Percentiles rank a stretch among this genome's conserved stretches.
phyloP scores from a whole-genome alignment of 306 rosid species.

The Cicer chorassanicum region DNA sequence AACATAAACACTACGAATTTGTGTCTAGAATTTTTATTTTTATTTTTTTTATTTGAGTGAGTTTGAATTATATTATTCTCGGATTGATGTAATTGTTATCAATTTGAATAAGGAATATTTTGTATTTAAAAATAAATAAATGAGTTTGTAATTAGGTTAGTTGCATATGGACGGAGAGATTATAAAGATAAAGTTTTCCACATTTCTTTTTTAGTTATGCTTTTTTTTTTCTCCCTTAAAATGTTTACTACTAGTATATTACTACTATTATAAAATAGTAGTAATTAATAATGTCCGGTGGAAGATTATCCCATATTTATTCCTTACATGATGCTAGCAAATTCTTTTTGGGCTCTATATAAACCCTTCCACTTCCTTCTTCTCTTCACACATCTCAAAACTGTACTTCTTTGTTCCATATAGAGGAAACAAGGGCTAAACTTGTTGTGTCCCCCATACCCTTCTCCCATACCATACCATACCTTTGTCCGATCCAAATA shows the following conservation, averaged over 20 bases:
- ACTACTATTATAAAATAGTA: slow-evolving; percentile 44
- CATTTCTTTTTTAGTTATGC: slow-evolving; percentile 43
- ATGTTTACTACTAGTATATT: slow-evolving; percentile 16
- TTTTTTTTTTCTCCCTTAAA: slow-evolving; percentile 51
- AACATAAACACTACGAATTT: no score
- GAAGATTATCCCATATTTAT: slow-evolving; percentile 70
- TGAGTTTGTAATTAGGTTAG: slow-evolving; percentile 49
- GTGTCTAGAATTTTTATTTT: no score
- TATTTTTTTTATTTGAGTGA: no score
- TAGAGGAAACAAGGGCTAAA: slow-evolving; percentile 23
- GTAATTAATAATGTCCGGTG: slow-evolving; percentile 43
- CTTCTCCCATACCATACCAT: neutral
- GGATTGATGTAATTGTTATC: no score
- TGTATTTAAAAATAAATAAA: slow-evolving; percentile 41
- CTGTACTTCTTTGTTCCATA: slow-evolving; percentile 21
- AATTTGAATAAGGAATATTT: no score
- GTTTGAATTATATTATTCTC: no score
- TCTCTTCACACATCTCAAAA: slow-evolving; percentile 45
- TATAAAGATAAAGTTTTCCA: slow-evolving; percentile 59
- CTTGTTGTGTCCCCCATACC: neutral
- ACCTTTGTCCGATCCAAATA: neutral
- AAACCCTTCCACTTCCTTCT: slow-evolving; percentile 49
- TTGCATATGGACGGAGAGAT: slow-evolving; percentile 53
- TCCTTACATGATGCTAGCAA: slow-evolving; percentile 59
- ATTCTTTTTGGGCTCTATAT: slow-evolving; percentile 61